These are phyloP conservation scores for Farysia itapuensis DNA, from an alignment of 1,284 basidiomycete genomes.

Conservation along the genomic window DNA sequence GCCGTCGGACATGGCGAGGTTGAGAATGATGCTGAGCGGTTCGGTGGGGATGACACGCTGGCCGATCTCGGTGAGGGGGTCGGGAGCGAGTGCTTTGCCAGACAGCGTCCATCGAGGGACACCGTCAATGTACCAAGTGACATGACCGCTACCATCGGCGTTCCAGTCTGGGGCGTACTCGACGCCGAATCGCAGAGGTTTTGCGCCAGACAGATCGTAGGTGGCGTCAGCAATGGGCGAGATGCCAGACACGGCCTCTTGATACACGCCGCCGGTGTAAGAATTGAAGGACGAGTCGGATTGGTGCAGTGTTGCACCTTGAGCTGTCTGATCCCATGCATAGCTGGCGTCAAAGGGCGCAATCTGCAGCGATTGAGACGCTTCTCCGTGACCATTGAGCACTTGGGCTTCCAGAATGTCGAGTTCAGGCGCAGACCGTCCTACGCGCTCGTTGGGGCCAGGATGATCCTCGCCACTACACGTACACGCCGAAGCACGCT, in stretches of 20 bases:
- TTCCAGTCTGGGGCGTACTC: conserved; percentile 55
- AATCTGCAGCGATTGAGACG: conserved; percentile 54
- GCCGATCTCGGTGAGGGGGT: conserved; percentile 31
- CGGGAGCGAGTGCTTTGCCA: conserved; percentile 16
- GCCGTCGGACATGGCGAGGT: conserved; percentile 45
- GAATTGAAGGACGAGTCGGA: conserved; percentile 28
- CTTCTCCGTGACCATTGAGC: conserved; percentile 7
- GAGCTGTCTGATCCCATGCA: conserved; percentile 26
- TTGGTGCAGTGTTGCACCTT: conserved; percentile 5
- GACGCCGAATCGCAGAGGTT: conserved; percentile 43
- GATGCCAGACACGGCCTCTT: conserved; percentile 54
- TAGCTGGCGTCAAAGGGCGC: conserved; percentile 57
- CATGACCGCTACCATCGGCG: conserved; percentile 35
- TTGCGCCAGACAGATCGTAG: conserved; percentile 15
- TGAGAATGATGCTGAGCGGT: conserved; percentile 49
- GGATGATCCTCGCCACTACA: conserved; percentile 44
- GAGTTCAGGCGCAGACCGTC: conserved; percentile 54
- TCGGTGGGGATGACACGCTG: conserved; percentile 47
- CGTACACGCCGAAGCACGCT: conserved; percentile 39
- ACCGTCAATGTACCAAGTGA: conserved; percentile 55
- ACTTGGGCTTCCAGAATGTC: conserved; percentile 61
- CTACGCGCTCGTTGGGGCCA: conserved; percentile 26
- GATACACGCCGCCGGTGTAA: conserved; percentile 50
- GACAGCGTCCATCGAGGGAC: conserved; percentile 47
- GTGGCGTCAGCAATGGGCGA: conserved; percentile 40